Evolutionary conservation across 2,329 filamentous ascomycete genomes (phyloP), one percentile per base, ranked within the genome.

Genomic region (Hypoxylon sp.): DNA sequence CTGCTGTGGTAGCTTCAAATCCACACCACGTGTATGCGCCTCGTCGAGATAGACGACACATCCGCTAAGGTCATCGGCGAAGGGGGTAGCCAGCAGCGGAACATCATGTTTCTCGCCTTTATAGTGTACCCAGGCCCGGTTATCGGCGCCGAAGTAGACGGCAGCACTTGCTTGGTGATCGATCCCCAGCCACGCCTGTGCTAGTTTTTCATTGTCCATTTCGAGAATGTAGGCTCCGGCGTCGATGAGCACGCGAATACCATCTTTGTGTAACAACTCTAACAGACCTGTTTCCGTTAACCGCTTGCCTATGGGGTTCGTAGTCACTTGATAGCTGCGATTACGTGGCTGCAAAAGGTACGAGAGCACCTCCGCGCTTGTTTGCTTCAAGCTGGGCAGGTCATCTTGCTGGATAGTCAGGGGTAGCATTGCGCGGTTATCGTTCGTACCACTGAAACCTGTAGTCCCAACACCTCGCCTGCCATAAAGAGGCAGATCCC

Each of bases 381-480:
- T 91, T 43, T 90, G 86, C 0, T 74, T 70, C 0, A 91, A 79
- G 0, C 78, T 74, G 0, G 79, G 75, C 0, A 92, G 79, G 57
- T 92, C 88, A 0, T 85, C 75, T 52, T 92, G 88, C 13, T 77
- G 73, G 13, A 92, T 85, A 0, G 81, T 87, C 7, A 87, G 72
- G 0, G 90, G 90, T 0, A 92, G 76, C 47, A 89, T 79, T 0
- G 74, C 77, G 39, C 83, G 79, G n/a, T 85, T 87, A 70, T 92
- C 90, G 44, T 91, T 92, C 0, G 90, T 92, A 0, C 90, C 90
- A 6, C 87, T 90, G 71, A 93, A 93, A 0, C 90, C 90, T 0
- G 89, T 91, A 0, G 88, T 89, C 1, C 81, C 65, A 1, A 76
- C 70, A 69, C 64, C 17, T 7, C 37, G 34, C 48, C 34, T 8